A percentile compares a stretch with the other conserved stretches of the same genome.
Conservation (phyloP, 768 basidiomycete species). For the Calocybe gangraenosa region DNA sequence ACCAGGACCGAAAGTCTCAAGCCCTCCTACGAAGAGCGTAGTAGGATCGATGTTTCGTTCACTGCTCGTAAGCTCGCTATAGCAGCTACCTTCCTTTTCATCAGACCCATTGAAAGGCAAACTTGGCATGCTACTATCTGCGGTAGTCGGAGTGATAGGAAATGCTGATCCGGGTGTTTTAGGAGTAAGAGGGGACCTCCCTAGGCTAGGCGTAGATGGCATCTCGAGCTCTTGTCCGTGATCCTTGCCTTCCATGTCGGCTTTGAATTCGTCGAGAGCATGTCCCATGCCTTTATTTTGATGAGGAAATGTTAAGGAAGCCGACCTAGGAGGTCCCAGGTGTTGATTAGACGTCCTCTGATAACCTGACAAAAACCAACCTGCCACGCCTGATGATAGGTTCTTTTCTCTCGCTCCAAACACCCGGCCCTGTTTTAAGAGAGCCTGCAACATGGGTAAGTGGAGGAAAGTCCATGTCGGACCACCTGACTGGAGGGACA, state of each 20-base stretch:
- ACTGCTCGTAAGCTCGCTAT: slow-evolving; percentile 15
- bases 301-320: slow-evolving; percentile 12
- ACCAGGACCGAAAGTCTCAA: slow-evolving; percentile 57
- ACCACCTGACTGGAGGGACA: slow-evolving; percentile 22
- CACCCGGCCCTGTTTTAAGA: slow-evolving; percentile 20
- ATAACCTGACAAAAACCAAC: not conserved
- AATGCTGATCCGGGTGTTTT: slow-evolving; percentile 44
- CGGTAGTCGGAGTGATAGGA: slow-evolving; percentile 45
- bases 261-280: slow-evolving; percentile 1
- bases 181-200: slow-evolving; percentile 45
- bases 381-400: slow-evolving; percentile 9
- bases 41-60: slow-evolving; percentile 55
- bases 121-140: slow-evolving; percentile 29
- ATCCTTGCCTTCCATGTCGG: slow-evolving; percentile 13
- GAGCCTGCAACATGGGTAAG: slow-evolving; percentile 25
- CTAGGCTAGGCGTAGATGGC: slow-evolving; percentile 41
- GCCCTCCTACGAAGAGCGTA: slow-evolving; percentile 73
- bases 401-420: slow-evolving; percentile 21
- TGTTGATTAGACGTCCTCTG: not conserved
- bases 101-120: slow-evolving; percentile 23
- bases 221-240: slow-evolving; percentile 36
- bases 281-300: slow-evolving; percentile 2
- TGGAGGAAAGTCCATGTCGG: slow-evolving; percentile 33
- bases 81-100: slow-evolving; percentile 17
- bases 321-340: slow-evolving; percentile 6